Conservation (phyloP, 2,329 filamentous ascomycete species). For the Apiospora saccharicola region DNA sequence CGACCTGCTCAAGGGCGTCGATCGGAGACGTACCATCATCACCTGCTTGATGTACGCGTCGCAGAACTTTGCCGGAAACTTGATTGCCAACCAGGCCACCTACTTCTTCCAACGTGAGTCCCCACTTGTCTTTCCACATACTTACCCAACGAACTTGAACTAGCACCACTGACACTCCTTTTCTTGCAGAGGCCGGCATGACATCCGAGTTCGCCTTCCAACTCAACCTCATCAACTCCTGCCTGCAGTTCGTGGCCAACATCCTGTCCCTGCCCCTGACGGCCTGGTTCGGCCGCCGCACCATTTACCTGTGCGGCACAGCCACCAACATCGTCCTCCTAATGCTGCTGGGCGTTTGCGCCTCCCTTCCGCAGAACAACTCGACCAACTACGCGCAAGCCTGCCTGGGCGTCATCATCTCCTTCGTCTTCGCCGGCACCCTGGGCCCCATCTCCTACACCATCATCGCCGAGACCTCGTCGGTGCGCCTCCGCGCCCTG, state of each 20-base stretch:
- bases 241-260: constrained; percentile 46
- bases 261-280: constrained; percentile 45
- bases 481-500: constrained; percentile 43
- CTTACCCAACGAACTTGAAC: too few species aligned
- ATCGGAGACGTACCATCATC: constrained; percentile 45
- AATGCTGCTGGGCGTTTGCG: constrained; percentile 46
- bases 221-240: constrained; percentile 41
- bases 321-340: constrained; percentile 43
- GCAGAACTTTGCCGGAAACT: constrained; percentile 51
- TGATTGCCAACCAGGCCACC: constrained; percentile 36
- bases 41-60: constrained; percentile 37
- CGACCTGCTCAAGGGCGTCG: constrained; percentile 47
- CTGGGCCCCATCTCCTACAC: constrained; percentile 51
- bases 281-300: constrained; percentile 44
- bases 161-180: constrained; percentile 27
- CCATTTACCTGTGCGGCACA: constrained; percentile 45
- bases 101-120: constrained; percentile 44
- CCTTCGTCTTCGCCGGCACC: constrained; percentile 50
- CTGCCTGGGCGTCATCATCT: constrained; percentile 47
- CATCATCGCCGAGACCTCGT: constrained; percentile 51
- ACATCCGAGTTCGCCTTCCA: constrained; percentile 32
- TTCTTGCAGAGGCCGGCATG: constrained; percentile 38
- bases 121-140: constrained; percentile 23
- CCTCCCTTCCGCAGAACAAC: constrained; percentile 42
- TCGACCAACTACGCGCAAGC: constrained; percentile 41